Percentiles rank a stretch among this genome's conserved stretches.
Evolutionary conservation across 768 basidiomycete genomes (phyloP).

Genomic region (Calocera viscosa): DNA sequence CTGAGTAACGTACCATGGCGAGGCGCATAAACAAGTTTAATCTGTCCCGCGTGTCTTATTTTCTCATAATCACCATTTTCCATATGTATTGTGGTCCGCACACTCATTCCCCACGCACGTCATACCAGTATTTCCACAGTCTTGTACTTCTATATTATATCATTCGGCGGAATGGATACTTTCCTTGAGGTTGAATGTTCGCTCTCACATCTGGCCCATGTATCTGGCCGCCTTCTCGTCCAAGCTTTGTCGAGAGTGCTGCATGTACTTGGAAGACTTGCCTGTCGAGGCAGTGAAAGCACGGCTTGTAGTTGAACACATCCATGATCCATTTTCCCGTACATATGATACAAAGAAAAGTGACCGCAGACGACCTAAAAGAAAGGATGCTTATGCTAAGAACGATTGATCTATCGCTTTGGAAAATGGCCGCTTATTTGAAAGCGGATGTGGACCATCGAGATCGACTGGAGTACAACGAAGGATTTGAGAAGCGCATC

Average conservation of each 20-base stretch:
- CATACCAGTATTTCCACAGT: background rate
- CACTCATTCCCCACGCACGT: background rate
- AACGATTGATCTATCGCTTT: background rate
- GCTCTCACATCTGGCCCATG: too few species aligned
- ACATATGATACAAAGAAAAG: conserved; percentile 7
- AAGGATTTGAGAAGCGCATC: background rate
- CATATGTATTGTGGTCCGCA: background rate
- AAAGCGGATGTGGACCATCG: background rate
- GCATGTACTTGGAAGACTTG: too few species aligned
- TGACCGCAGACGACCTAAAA: conserved; percentile 7
- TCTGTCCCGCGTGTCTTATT: too few species aligned
- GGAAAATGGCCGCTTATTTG: background rate
- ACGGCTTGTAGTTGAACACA: background rate
- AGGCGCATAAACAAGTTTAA: too few species aligned
- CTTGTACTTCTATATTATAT: background rate
- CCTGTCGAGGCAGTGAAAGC: too few species aligned
- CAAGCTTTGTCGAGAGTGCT: too few species aligned
- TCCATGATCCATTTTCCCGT: conserved; percentile 7
- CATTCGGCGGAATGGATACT: background rate
- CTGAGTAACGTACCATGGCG: background rate
- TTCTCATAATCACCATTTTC: too few species aligned
- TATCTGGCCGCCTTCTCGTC: too few species aligned
- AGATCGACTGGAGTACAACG: conserved; percentile 1
- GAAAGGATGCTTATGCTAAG: conserved; percentile 2
- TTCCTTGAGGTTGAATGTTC: background rate